Evolutionary conservation across 306 rosid genomes (phyloP), one percentile per base, ranked within the genome.

Genomic region (Lablab purpureus): DNA sequence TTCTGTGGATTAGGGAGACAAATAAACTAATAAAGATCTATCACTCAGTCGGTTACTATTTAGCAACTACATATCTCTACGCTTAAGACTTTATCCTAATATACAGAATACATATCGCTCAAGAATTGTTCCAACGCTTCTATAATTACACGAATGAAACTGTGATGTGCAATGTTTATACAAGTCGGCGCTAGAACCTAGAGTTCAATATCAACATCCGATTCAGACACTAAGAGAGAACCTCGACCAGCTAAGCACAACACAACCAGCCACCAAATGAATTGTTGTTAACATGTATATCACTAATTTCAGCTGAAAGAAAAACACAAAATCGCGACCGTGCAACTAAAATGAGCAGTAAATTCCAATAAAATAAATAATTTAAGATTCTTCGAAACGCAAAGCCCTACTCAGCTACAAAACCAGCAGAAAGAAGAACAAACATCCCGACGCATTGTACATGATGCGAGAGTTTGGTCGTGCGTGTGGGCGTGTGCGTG

Each of bases 211-310:
- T 40, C 78, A 62, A 62, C 58, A 47, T 52, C 75, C 27, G 75
- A 78, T 83, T 77, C 78, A 64, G 64, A 71, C 18, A 74, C 73
- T n/a, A 25, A 19, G n/a, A 37, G 76, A 47, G 64, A 64, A 78
- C 62, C 52, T n/a, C 47, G 64, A 45, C 74, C n/a, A 78, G 43
- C 71, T 73, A 71, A 75, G 52, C 79, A 74, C 27, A 64, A 65
- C 70, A 40, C 67, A 60, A 74, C 41, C 52, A 52, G 34, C 40
- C 41, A 62, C 63, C 49, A 32, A 74, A 67, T 15, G 32, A 76
- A 63, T 85, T 74, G 17, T 64, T 9, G 17, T 64, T 9, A 64
- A 41, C 55, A 27, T 43, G 13, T 10, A 74, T 14, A 74, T 43
- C 81, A 81, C 73, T 64, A 36, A 66, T 54, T 50, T 67, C 15